Percentiles rank a stretch among this genome's conserved stretches.
Conservation (phyloP, 257 asterid genomes). For the Primulina huaijiensis region DNA sequence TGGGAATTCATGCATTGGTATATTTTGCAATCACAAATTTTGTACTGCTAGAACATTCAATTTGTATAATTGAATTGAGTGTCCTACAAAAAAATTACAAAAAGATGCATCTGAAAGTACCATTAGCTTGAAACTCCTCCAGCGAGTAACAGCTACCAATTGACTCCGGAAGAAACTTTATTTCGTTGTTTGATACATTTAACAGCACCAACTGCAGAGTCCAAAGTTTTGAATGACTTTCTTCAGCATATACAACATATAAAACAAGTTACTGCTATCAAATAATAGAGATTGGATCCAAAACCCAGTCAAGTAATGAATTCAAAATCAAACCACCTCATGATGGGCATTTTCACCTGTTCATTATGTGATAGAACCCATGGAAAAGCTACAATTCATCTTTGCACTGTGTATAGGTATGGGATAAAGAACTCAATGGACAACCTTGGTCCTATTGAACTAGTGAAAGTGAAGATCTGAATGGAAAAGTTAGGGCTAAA, state of each 20-base stretch:
- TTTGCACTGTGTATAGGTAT: background rate
- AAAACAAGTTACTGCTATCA: background rate
- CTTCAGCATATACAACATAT: constrained; percentile 3
- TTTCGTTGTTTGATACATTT: constrained; percentile 81
- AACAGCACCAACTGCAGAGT: constrained; percentile 76
- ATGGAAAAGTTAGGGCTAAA: no score
- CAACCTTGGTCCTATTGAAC: no score
- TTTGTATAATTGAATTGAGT: background rate
- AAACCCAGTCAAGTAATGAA: background rate
- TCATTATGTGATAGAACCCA: background rate
- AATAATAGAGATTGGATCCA: constrained; percentile 15
- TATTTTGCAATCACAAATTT: background rate
- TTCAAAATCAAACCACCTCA: background rate
- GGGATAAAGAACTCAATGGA: no score
- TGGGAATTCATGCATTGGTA: background rate
- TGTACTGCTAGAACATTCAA: background rate
- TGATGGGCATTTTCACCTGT: background rate
- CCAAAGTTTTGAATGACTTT: constrained; percentile 21
- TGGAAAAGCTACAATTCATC: background rate
- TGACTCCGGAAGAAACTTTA: constrained; percentile 83
- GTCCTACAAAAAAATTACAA: background rate
- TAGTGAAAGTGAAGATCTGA: no score
- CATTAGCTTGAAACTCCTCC: constrained; percentile 96
- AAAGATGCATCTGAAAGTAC: constrained; percentile 39
- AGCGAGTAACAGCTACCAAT: constrained; percentile 92